Evolutionary conservation across 139 green algal species (phyloP), one percentile per base, ranked within the genome.

Genomic region (Chara braunii): DNA sequence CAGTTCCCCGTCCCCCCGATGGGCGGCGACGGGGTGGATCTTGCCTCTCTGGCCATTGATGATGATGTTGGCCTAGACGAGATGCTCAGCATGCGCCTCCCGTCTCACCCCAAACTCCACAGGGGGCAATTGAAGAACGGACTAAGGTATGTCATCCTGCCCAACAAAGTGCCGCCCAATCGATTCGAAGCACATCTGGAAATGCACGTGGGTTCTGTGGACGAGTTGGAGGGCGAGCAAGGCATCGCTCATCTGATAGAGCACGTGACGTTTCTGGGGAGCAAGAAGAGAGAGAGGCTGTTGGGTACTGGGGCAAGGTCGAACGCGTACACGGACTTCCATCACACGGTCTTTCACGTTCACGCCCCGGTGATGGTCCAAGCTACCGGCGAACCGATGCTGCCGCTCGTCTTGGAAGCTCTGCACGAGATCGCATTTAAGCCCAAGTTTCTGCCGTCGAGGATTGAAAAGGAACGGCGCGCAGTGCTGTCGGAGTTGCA

Each of bases 271-370:
- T 99, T 99, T 72, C 77, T 99, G 35, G 93, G 93, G 57, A 87
- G 68, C 60, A 85, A 85, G 60, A 89, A 88, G 76, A 80, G 92
- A 8, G 92, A 98, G 75, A 73, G 67, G 2, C 82, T 97, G 67
- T 77, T 97, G 44, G 91, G 91, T 37, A 95, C 85, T 8, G 84
- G 90, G 3, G 84, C 87, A 0, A 81, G 93, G 29, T 90, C 85
- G 51, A 99, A 99, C 70, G 93, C 93, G 0, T 99, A 99, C 86
- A 99, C 93, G 22, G 93, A 99, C 83, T 99, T 99, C 75, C 93
- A 99, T 80, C 93, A 99, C 86, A 99, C 93, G n/a, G 93, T 99
- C 18, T 99, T 98, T 80, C 93, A 99, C 71, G 87, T 97, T 45
- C 93, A 98, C 70, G 74, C 89, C 14, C 92, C 92, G 1, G 69